Evolutionary conservation across 2,329 filamentous ascomycete genomes (phyloP), one percentile per base, ranked within the genome.

Genomic region (Mariannaea sp.): DNA sequence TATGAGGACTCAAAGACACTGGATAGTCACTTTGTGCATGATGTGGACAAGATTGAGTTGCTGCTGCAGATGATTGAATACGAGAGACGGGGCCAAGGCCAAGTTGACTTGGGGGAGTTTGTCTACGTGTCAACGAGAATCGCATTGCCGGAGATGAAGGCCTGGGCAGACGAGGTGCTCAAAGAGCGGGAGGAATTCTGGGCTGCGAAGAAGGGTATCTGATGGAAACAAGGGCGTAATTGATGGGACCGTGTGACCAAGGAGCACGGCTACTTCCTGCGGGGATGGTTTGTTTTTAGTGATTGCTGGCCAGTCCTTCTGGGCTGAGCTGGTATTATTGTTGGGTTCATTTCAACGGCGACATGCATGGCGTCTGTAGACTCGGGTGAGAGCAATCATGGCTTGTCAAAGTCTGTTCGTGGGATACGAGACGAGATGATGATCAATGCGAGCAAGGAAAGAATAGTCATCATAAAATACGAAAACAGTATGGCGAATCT

Each of bases 1-100:
- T 99, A 99, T 69, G 94, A 99, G 73, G 90, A 94, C 65, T 86
- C 85, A 14, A 68, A 87, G 75, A 97, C 94, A 7, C 75, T 87
- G 12, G 93, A 99, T 70, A 90, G 88, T 62, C 80, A 86, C 56
- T 97, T 93, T 59, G 94, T 99, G 36, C 94, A 99, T 71, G 94
- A 99, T 71, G 84, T 99, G 54, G 94, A 99, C 75, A 97, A 97
- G 85, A 86, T 99, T 72, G 94, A 99, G 76, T 77, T 99, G 60
- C 75, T 99, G 56, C 76, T 96, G 68, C 94, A 99, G 77, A 97
- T 97, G 89, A 78, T 96, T 24, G 94, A 99, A 73, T 99, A 99
- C 68, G 94, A 99, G 81, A 87, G 88, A 65, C 75, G 80, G 10
- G 79, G 84, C 43, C 74, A 85, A 49, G 83, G 84, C 22, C 74